phyloP scores from a whole-genome alignment of 176 grass and related monocot genomes.

The Secale cereale region DNA sequence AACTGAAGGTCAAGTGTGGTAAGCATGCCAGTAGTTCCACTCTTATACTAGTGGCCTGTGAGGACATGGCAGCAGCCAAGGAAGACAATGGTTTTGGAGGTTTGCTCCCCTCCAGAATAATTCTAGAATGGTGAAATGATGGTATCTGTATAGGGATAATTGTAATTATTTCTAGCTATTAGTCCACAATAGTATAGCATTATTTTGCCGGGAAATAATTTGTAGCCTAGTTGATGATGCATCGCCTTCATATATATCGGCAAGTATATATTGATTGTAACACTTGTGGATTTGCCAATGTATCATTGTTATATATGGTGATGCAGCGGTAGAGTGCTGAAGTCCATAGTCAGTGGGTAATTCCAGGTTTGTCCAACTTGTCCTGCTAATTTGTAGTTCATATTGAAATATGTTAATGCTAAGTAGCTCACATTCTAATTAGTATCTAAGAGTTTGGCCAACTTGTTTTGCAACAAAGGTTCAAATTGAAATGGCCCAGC shows the following conservation, averaged over 20 bases:
- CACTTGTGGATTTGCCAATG: conserved; percentile 7
- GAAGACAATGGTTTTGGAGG: conserved; percentile 30
- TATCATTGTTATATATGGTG: conserved; percentile 1
- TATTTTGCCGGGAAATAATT: conserved; percentile 23
- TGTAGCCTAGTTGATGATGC: background rate
- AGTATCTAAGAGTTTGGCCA: background rate
- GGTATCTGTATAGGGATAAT: conserved; percentile 45
- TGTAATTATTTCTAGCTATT: conserved; percentile 64
- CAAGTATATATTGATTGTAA: conserved; percentile 21
- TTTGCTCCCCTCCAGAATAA: conserved; percentile 77
- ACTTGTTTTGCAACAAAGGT: background rate
- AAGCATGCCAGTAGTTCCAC: conserved; percentile 31
- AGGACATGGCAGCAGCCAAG: conserved; percentile 22
- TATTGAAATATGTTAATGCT: background rate
- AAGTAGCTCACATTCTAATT: background rate
- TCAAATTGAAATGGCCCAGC: background rate
- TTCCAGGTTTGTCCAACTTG: background rate
- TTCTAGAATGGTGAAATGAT: conserved; percentile 34
- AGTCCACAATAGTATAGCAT: conserved; percentile 39
- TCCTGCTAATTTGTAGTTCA: background rate
- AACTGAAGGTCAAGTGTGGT: conserved; percentile 53
- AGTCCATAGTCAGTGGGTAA: background rate
- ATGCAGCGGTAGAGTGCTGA: background rate
- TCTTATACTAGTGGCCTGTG: conserved; percentile 59
- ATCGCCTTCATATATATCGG: background rate